phyloP scores from a whole-genome alignment of 371 early-diverging fungal species.

The Syncephalastrum racemosum region DNA sequence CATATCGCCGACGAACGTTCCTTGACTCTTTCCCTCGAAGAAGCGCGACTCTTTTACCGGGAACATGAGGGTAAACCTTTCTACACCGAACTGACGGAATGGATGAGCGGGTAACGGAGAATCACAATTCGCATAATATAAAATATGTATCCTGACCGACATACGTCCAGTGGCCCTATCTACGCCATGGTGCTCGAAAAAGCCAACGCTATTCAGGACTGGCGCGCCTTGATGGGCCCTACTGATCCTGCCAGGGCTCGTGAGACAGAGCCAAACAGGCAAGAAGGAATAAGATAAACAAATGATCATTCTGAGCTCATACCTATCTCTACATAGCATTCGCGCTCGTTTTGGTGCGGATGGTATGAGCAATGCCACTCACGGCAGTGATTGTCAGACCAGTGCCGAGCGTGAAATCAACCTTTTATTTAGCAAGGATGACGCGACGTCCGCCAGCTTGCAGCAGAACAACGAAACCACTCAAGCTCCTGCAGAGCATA shows the following conservation, averaged over 20 bases:
- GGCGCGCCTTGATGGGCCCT: conserved; percentile 76
- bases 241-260: conserved; percentile 69
- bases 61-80: conserved; percentile 74
- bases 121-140: not conserved
- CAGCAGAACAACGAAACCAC: not conserved
- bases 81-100: conserved; percentile 62
- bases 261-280: conserved; percentile 53
- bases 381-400: conserved; percentile 69
- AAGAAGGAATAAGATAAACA: conserved; percentile 7
- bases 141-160: not conserved
- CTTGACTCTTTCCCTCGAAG: conserved; percentile 47
- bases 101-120: conserved; percentile 68
- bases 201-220: conserved; percentile 56
- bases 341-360: conserved; percentile 67
- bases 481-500: not conserved
- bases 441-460: not conserved
- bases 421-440: conserved; percentile 47
- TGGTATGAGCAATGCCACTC: conserved; percentile 66
- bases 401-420: conserved; percentile 70
- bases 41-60: conserved; percentile 64
- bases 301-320: conserved; percentile 1
- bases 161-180: conserved; percentile 59
- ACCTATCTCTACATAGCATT: conserved; percentile 33
- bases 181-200: conserved; percentile 68
- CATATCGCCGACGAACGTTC: conserved; percentile 59